A percentile compares a stretch with the other conserved stretches of the same genome.
phyloP scores from a whole-genome alignment of 805 yeast genomes.

The Cyberlindnera galapagoensis region DNA sequence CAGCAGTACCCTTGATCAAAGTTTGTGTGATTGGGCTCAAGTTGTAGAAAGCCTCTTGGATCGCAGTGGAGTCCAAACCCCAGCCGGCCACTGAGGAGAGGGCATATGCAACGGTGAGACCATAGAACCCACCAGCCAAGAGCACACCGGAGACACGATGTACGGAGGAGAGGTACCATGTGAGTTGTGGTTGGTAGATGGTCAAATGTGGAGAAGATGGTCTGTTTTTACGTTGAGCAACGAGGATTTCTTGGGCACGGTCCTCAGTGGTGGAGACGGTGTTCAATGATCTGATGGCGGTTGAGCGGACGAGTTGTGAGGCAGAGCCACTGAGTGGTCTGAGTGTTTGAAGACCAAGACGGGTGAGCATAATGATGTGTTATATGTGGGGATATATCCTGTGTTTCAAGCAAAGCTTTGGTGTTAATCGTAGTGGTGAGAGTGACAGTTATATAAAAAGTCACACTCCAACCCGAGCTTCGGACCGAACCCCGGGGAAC shows the following conservation, averaged over 20 bases:
- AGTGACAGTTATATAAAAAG: not conserved
- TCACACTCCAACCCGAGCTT: not conserved
- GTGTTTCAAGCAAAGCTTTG: not conserved
- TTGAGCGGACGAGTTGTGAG: slow-evolving; percentile 7
- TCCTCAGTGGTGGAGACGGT: slow-evolving; percentile 50
- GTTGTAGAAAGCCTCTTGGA: slow-evolving; percentile 36
- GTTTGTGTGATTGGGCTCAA: slow-evolving; percentile 60
- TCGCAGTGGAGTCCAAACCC: slow-evolving; percentile 27
- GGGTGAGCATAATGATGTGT: slow-evolving; percentile 6
- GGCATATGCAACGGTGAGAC: slow-evolving; percentile 69
- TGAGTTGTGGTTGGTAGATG: slow-evolving; percentile 87
- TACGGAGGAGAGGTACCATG: slow-evolving; percentile 70
- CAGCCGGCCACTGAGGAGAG: slow-evolving; percentile 59
- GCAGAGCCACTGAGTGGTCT: too few relatives aligned
- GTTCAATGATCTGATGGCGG: slow-evolving; percentile 16
- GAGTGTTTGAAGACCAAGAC: slow-evolving; percentile 7
- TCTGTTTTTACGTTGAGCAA: slow-evolving; percentile 79
- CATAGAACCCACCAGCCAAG: slow-evolving; percentile 74
- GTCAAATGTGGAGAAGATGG: slow-evolving; percentile 87
- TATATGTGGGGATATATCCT: too few relatives aligned
- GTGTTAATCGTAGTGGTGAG: not conserved
- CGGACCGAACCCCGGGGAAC: not conserved
- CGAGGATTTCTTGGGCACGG: slow-evolving; percentile 63
- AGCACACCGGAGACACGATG: slow-evolving; percentile 89
- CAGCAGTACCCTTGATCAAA: slow-evolving; percentile 59